A percentile compares a stretch with the other conserved stretches of the same genome.
These are phyloP conservation scores for Sequoiadendron giganteum DNA, from an alignment of 75 land plant genomes.

Conservation along the genomic window DNA sequence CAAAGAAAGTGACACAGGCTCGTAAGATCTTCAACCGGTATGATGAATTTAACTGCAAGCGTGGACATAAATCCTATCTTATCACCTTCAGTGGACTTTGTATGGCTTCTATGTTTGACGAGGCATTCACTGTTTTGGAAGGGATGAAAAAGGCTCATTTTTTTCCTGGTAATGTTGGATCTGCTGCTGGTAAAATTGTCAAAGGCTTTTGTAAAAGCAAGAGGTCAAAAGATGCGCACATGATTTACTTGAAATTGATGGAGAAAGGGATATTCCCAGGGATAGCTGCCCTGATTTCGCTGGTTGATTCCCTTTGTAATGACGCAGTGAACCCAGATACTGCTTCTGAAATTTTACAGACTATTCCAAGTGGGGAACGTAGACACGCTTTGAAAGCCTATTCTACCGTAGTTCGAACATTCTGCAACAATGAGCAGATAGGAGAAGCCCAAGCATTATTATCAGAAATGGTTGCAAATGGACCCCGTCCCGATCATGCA, in stretches of 20 bases:
- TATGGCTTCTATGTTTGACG: slow-evolving; percentile 28
- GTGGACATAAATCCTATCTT: slow-evolving; percentile 44
- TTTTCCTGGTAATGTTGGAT: slow-evolving; percentile 18
- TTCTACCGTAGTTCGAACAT: slow-evolving; percentile 27
- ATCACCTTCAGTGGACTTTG: slow-evolving; percentile 45
- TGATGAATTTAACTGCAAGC: slow-evolving; percentile 42
- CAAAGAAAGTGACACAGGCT: slow-evolving; percentile 46
- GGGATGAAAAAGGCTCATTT: slow-evolving; percentile 36
- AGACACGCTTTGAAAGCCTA: slow-evolving; percentile 30
- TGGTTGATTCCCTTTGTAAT: slow-evolving; percentile 33
- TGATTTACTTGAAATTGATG: slow-evolving; percentile 42
- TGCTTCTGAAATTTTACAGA: slow-evolving; percentile 45
- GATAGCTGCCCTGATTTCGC: slow-evolving; percentile 13
- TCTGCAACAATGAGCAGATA: slow-evolving; percentile 39
- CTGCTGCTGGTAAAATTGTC: slow-evolving; percentile 30
- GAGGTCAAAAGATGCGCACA: slow-evolving; percentile 47
- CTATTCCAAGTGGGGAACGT: slow-evolving; percentile 24
- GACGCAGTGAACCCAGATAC: slow-evolving; percentile 32
- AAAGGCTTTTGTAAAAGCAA: slow-evolving; percentile 42
- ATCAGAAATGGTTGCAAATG: slow-evolving; percentile 36
- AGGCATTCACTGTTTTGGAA: slow-evolving; percentile 44
- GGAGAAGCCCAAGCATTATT: slow-evolving; percentile 38
- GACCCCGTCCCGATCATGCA: slow-evolving; percentile 57
- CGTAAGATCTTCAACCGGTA: slow-evolving; percentile 50
- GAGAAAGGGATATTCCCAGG: slow-evolving; percentile 32